Evolutionary conservation across 2,329 filamentous ascomycete genomes (phyloP).

Genomic region (Pyricularia grisea): DNA sequence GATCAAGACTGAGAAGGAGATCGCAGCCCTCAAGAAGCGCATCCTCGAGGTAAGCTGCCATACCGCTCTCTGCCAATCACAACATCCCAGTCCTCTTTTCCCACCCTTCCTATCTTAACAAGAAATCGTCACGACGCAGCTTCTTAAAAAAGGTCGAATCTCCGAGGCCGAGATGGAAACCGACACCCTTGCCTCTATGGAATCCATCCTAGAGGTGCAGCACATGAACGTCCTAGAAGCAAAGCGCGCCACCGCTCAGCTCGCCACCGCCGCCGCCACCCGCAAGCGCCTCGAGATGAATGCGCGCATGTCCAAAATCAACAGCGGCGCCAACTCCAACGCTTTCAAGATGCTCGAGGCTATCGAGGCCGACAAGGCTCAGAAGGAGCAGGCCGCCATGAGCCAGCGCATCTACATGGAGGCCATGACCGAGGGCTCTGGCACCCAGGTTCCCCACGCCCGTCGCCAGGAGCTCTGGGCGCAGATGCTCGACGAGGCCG

Average conservation of each 20-base stretch:
- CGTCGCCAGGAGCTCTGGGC: conserved; percentile 79
- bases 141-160: background rate
- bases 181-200: background rate
- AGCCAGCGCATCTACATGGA: conserved; percentile 58
- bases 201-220: background rate
- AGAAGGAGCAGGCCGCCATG: conserved; percentile 34
- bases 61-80: background rate
- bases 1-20: background rate
- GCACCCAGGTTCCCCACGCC: conserved; percentile 66
- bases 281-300: conserved; percentile 1
- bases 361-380: conserved; percentile 18
- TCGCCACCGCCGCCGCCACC: conserved; percentile 1
- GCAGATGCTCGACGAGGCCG: conserved; percentile 81
- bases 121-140: background rate
- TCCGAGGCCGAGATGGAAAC: background rate
- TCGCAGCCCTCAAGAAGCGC: background rate
- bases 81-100: no score
- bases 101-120: background rate
- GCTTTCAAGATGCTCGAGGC: conserved; percentile 1
- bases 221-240: background rate
- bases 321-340: background rate
- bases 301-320: background rate
- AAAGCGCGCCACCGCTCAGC: background rate
- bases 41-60: background rate
- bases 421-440: conserved; percentile 68